Base-by-base conservation (phyloP, 768 basidiomycete genomes). In the Tricholoma bakamatsutake region DNA sequence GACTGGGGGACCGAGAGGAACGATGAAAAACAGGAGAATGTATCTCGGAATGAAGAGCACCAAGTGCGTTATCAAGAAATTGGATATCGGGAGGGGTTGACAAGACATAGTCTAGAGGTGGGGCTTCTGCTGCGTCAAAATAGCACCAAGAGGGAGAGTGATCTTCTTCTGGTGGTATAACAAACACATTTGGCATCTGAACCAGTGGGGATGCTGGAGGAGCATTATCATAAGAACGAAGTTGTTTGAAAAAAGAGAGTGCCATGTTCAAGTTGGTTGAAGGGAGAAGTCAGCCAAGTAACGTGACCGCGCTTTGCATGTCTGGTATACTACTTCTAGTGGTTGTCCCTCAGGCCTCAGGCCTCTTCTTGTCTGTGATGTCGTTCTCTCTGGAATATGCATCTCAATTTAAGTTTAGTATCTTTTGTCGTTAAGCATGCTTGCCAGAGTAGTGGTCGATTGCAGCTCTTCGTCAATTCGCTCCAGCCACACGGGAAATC, bases 381-480 rank as follows among this genome's bases (percentile, higher is more conserved):
- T 87, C 34, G 79, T 15, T 73, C 79, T 8, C 70, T 88, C 24
- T 90, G 88, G 87, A 85, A 89, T 90, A 68, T 63, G 80, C 61
- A 43, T 64, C n/a, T 30, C 52, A 21, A 31, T 33, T 58, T 33
- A 3, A 21, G 18, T 27, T 24, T 48, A 10, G n/a, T n/a, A n/a
- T n/a, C n/a, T n/a, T 40, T n/a, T 31, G 24, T 21, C 47, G 40
- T 55, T 47, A n/a, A 27, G 31, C 21, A 53, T 28, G 24, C 42
- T 35, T 30, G 4, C 33, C 54, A 55, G 54, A 49, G 55, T 57
- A 64, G 88, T 92, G 85, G 78, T 92, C 18, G 89, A 92, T 66
- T 90, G 89, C 69, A 90, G 90, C 89, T 11, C 70, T 80, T 12
- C 76, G 86, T 27, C 89, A 92, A 64, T 84, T 91, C 59, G 69